Base-by-base conservation (phyloP, 306 rosid species). In the Prunus mira region DNA sequence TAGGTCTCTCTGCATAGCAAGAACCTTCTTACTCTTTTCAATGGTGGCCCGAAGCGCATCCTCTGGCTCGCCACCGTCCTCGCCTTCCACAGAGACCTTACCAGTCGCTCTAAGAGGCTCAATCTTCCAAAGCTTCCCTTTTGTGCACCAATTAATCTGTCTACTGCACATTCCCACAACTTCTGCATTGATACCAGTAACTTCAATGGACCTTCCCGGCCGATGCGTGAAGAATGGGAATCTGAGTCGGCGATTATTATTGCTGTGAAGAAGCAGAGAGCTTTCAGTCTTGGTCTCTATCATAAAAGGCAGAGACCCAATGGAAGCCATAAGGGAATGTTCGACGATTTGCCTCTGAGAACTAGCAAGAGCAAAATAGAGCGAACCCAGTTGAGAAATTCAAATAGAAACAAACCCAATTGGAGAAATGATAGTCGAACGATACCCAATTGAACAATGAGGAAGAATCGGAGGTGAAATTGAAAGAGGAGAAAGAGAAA, bases 1-100 rank as follows among this genome's bases (percentile, higher is more conserved):
- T 62, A 95, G 88, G 45, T 88, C 83, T 77, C 80, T 87, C 69
- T 95, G 98, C 85, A 84, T 30, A 75, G 93, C 93, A 69, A 95
- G 93, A 79, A 88, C 91, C 87, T 89, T 91, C 85, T 88, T 88
- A 81, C 92, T 87, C 87, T 92, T 95, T 58, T 89, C 92, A 84
- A 92, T 95, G 73, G 96, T 87, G 83, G 83, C 89, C 62, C 87
- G 81, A 79, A 92, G 66, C 28, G 76, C 67, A 63, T 90, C 91
- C 20, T 90, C 95, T 4, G 87, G 43, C 19, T 80, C 92, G 73
- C 84, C 91, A 27, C 76, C 72, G 65, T 73, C 82, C 52, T 83
- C 93, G 71, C 82, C 74, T 3, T 70, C 79, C 68, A 54, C 84
- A 3, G 52, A 65, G 80, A 54, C 84, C 76, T 83, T 88, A 34